Percentiles rank a stretch among this genome's conserved stretches.
Conservation (phyloP, 2,329 filamentous ascomycete genomes). For the Anthostomella pinea region DNA sequence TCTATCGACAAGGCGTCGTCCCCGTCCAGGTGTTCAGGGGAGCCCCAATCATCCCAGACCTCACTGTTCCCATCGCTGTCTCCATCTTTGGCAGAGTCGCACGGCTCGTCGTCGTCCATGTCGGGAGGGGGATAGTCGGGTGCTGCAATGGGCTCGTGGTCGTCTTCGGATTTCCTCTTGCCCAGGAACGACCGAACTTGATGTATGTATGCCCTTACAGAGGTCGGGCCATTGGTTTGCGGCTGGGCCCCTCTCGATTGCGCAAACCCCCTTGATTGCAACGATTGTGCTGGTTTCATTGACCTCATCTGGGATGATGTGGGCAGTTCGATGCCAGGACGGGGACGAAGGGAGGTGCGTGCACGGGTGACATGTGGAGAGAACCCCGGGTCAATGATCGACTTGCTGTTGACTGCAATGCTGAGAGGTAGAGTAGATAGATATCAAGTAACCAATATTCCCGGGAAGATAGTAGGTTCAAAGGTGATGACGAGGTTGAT, state of each 20-base stretch:
- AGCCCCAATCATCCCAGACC: too few relatives aligned
- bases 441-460: background rate
- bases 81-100: too few relatives aligned
- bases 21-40: too few relatives aligned
- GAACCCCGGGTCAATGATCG: background rate
- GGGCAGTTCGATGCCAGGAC: too few relatives aligned
- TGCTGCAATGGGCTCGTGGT: conserved; percentile 1
- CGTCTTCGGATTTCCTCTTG: conserved; percentile 9
- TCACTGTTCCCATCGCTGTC: too few relatives aligned
- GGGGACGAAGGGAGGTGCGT: too few relatives aligned
- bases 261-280: conserved; percentile 5
- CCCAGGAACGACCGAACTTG: conserved; percentile 10
- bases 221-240: conserved; percentile 3
- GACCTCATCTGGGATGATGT: too few relatives aligned
- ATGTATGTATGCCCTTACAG: conserved; percentile 9
- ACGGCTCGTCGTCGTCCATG: too few relatives aligned
- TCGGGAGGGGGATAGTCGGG: too few relatives aligned
- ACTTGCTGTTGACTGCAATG: conserved; percentile 5
- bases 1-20: conserved; percentile 28
- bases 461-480: conserved; percentile 1
- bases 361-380: too few relatives aligned
- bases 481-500: conserved; percentile 1
- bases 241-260: conserved; percentile 1
- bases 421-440: conserved; percentile 1
- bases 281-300: conserved; percentile 2